A percentile compares a stretch with the other conserved stretches of the same genome.
phyloP scores from a whole-genome alignment of 106 monocot species.

The Hemerocallis citrina region DNA sequence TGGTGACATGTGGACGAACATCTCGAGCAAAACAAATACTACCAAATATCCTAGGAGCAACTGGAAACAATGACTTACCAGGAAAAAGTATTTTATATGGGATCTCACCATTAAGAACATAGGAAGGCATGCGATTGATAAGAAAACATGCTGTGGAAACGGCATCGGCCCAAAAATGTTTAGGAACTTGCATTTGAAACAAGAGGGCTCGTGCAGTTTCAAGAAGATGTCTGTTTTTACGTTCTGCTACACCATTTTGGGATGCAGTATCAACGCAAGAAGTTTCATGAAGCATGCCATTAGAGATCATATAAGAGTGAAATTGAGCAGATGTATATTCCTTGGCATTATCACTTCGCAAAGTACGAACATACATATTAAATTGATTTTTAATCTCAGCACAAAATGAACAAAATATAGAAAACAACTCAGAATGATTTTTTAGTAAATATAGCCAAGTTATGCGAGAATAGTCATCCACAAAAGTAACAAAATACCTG shows the following conservation, averaged over 20 bases:
- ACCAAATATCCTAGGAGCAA: not conserved
- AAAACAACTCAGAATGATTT: too few species aligned
- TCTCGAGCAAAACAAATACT: slow-evolving; percentile 1
- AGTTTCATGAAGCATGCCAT: not conserved
- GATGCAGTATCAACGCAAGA: not conserved
- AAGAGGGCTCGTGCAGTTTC: too few species aligned
- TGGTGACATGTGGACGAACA: not conserved
- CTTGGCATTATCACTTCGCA: not conserved
- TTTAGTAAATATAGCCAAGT: too few species aligned
- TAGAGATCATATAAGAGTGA: too few species aligned
- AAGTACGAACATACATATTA: not conserved
- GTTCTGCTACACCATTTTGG: not conserved
- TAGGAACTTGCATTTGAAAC: too few species aligned
- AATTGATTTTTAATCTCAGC: not conserved
- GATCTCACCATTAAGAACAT: not conserved
- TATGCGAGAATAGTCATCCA: too few species aligned
- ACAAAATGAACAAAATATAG: too few species aligned
- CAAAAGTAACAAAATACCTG: too few species aligned
- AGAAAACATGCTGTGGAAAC: not conserved
- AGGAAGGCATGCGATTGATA: not conserved
- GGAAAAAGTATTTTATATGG: too few species aligned
- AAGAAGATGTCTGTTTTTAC: too few species aligned
- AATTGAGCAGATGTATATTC: not conserved
- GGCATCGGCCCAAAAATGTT: too few species aligned
- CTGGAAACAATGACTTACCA: not conserved